Base-by-base conservation (phyloP, 1,284 basidiomycete species). In the Coniferiporia sulphurascens region DNA sequence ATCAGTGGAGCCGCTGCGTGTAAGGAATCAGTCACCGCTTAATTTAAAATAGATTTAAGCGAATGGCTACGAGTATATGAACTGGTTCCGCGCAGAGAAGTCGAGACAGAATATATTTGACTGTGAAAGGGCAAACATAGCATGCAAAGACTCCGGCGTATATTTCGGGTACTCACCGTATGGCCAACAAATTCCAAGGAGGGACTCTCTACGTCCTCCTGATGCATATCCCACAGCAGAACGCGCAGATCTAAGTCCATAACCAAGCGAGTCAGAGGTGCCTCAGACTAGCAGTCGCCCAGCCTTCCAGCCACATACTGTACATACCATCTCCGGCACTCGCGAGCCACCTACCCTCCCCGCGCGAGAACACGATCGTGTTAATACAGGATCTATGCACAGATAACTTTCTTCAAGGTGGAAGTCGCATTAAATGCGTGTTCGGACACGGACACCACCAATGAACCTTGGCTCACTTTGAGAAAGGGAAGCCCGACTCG, bases 261-360 rank as follows among this genome's bases (percentile, higher is more conserved):
- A 36, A n/a, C n/a, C n/a, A n/a, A 34, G n/a, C 27, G 21, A 27
- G 27, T 27, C 27, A 27, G 27, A 27, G 27, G 27, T 27, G 27
- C 27, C 27, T 27, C 5, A 27, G 27, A 27, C 27, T 27, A 27
- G 27, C 27, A 27, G 27, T 27, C 27, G 27, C 5, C 27, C 27
- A 52, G 38, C 15, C 9, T 41, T 15, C 9, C 22, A 35, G 12
- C 4, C 9, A 17, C n/a, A 45, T 56, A 43, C 17, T 58, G 51
- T n/a, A 64, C 76, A 57, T 68, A 86, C 89, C 89, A 69, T 92
- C 89, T 32, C 89, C 89, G 12, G 84, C 89, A 68, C 84, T 89
- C 0, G 87, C 89, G 35, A 91, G 70, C 77, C 84, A 90, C 60
- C 82, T 75, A 0, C 86, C 87, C 44, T 81, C 79, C 6, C 77